Base-by-base conservation (phyloP, 1,284 basidiomycete genomes). In the Volvariella surrecta region DNA sequence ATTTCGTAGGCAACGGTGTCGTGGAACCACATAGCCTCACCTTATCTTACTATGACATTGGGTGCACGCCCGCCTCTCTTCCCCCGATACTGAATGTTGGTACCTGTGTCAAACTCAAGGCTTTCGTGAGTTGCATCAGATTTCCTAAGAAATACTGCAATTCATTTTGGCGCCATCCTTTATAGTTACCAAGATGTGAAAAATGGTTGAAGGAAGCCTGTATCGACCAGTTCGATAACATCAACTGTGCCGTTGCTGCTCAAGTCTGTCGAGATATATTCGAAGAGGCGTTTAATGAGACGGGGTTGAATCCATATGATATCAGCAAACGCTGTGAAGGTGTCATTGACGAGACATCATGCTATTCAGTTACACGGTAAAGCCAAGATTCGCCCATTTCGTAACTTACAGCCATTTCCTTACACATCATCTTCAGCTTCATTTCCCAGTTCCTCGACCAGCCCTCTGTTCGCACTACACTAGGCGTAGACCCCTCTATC, bases 401-500 rank as follows among this genome's bases (percentile, higher is more conserved):
- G 28, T 35, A 21, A 13, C 16, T 30, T n/a, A 17, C 42, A 15
- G 38, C 39, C 18, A 15, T 28, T n/a, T 28, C 16, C 19, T 18
- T 37, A 22, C 21, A 47, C 32, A 40, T 13, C 39, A 11, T 35
- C 35, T 22, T 37, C 45, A 81, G 79, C 41, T 52, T 68, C 39
- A 73, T 82, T 43, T 37, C 48, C 2, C 51, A 57, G 0, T 88
- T 75, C 64, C 76, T 88, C 47, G 66, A 76, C 57, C 62, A 66
- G 6, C 69, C 73, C 0, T 58, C 67, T 17, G 67, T 81, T 30
- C 80, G 78, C 17, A 45, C 53, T 0, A 46, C 59, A 10, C 68
- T 89, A 16, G 86, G 86, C 28, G 78, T 88, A 30, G 73, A 79
- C 52, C 55, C 67, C n/a, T 52, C 60, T 7, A 44, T 71, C 30